phyloP scores from a whole-genome alignment of 352 stramenopile species.

The Aphanomyces invadans region DNA sequence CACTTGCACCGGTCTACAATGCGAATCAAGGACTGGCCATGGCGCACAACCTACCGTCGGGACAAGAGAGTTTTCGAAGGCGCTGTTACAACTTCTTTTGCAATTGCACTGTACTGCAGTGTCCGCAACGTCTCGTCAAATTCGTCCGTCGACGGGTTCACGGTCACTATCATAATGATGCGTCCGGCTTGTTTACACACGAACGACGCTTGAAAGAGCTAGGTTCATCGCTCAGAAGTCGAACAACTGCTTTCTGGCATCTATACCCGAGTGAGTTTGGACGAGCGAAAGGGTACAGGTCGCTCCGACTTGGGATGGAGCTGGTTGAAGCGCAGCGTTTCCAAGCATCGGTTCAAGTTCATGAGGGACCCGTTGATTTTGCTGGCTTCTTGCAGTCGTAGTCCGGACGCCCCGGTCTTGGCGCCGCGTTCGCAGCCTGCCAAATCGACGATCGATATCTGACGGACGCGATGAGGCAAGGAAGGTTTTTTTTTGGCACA shows the following conservation, averaged over 20 bases:
- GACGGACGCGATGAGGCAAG: neutral
- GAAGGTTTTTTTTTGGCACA: no score
- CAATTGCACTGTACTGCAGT: slow-evolving; percentile 90
- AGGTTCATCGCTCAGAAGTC: no score
- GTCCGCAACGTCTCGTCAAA: slow-evolving; percentile 96
- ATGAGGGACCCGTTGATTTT: slow-evolving; percentile 98
- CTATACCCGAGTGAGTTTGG: slow-evolving; percentile 87
- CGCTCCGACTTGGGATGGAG: slow-evolving; percentile 64
- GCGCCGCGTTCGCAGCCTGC: slow-evolving; percentile 74
- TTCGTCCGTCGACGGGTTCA: slow-evolving; percentile 88
- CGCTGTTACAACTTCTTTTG: slow-evolving; percentile 82
- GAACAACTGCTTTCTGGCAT: no score
- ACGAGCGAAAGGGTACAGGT: slow-evolving; percentile 96
- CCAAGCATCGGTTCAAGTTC: slow-evolving; percentile 96
- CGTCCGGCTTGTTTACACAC: slow-evolving; percentile 69
- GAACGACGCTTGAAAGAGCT: slow-evolving; percentile 94
- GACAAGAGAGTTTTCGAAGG: slow-evolving; percentile 6
- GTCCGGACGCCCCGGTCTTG: slow-evolving; percentile 66
- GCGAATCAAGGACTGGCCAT: slow-evolving; percentile 4
- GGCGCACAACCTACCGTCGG: neutral
- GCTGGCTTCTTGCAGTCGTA: slow-evolving; percentile 94
- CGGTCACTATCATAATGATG: slow-evolving; percentile 96
- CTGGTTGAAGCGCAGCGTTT: slow-evolving; percentile 90
- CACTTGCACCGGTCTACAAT: slow-evolving; percentile 28
- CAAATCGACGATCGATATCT: slow-evolving; percentile 94